Evolutionary conservation across 1,284 basidiomycete species (phyloP), one percentile per base, ranked within the genome.

Genomic region (Inonotus obliquus): DNA sequence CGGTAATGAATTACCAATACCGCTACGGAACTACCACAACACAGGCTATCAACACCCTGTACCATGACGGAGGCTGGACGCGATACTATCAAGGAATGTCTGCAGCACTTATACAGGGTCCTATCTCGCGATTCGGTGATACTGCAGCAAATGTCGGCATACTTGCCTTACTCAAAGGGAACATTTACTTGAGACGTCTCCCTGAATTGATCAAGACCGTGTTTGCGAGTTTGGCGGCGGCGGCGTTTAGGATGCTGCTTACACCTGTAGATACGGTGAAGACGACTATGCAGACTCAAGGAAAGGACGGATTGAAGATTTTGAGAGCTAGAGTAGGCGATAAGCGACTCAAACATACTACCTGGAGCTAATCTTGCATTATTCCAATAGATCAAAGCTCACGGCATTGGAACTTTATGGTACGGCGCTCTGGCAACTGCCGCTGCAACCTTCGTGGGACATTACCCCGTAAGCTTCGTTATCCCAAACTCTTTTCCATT

Each of bases 1-100:
- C 93, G 1, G 81, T 94, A 60, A 95, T 96, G 93, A 96, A 96
- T 77, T 94, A 92, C 71, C 92, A 92, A 74, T 92, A 91, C 70
- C 84, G 89, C 54, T 94, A 86, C 70, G 94, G 94, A 7, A 88
- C 87, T 0, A 81, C 84, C 0, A 82, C 84, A n/a, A 84, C 82
- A 2, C 73, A 81, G 56, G 87, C 90, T 6, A 81, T 80, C 54
- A 73, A 74, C 60, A 91, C 84, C 2, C 82, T 96, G 21, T 90
- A 88, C 69, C 72, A 74, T 1, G 90, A 92, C 63, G 92, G 92
- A n/a, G 91, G 92, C 6, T 87, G 82, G 76, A 76, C 79, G 51
- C 81, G 92, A 47, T 94, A 90, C 72, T 95, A 96, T 72, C 86
- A 90, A 66, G 94, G 94, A 17, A 80, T 96, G 23, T 69, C 74